These are phyloP conservation scores for Silene uniflora DNA, from an alignment of 148 eudicot genomes.

Conservation along the genomic window DNA sequence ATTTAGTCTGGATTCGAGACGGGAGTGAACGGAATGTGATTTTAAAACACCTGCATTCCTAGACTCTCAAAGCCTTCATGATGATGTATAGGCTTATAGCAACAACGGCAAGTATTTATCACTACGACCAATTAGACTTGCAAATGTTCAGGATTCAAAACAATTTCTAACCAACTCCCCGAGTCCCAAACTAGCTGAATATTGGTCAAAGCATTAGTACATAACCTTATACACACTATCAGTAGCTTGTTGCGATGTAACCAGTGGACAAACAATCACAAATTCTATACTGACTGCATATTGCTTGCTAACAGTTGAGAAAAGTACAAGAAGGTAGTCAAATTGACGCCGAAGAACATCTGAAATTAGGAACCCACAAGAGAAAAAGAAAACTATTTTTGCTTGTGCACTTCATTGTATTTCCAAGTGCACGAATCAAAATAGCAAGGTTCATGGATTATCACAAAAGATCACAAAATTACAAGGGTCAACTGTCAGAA, in stretches of 20 bases:
- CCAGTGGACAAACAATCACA: not conserved
- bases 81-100: not conserved
- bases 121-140: not conserved
- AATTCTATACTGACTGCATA: no score
- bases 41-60: no score
- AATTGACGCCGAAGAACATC: not conserved
- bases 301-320: not conserved
- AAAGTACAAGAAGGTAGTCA: not conserved
- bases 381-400: not conserved
- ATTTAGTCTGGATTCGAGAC: no score
- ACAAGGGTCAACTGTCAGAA: not conserved
- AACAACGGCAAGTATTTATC: not conserved
- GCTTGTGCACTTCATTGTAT: not conserved
- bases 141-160: not conserved
- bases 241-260: not conserved
- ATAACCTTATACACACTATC: not conserved
- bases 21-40: no score
- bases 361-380: not conserved
- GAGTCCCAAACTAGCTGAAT: not conserved
- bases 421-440: not conserved
- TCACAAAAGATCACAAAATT: not conserved
- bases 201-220: not conserved
- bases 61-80: not conserved
- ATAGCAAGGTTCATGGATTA: not conserved
- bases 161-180: not conserved